Base-by-base conservation (phyloP, 2,329 filamentous ascomycete species). In the Cercospora zeina region DNA sequence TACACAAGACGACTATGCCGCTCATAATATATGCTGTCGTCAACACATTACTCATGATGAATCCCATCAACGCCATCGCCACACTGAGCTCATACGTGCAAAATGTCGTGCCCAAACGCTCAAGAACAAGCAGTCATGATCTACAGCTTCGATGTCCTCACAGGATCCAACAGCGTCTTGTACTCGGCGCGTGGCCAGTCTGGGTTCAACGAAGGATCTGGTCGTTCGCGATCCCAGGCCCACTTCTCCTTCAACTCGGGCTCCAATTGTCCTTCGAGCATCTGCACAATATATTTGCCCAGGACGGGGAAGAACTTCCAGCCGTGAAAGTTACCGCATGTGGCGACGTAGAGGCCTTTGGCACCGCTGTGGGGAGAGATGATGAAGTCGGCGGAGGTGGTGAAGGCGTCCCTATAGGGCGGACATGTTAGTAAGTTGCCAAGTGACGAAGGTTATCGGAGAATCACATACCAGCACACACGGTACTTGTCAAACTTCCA, bases 401-500 rank as follows among this genome's bases (percentile, higher is more conserved):
- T 87, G 68, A 88, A 84, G 9, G 85, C 86, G 65, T 89, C 87
- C 87, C 86, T 88, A 59, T 4, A 45, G 6, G 27, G 27, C 36
- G 4, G 13, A 14, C 4, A 21, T 14, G 58, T 64, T n/a, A 65
- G 56, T 10, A 51, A 10, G 2, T 10, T 1, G 14, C 34, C 49
- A 34, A 19, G 16, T n/a, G 0, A 16, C 2, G 31, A 4, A 19
- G 14, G 19, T 39, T 11, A 16, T 7, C 14, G 11, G 2, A 4
- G 24, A 19, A 49, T 24, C 24, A 76, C 82, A 73, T 73, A 88
- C 86, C 87, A 89, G 80, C 86, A 89, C 62, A 89, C 84, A 5
- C 87, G 81, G 69, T 87, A 82, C 69, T 87, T 84, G 60, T 82
- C 81, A 73, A 86, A 81, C 65, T 83, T 81, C 85, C 83, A 87